Base-by-base conservation (phyloP, 2,329 filamentous ascomycete genomes). In the Penicillium sp. region DNA sequence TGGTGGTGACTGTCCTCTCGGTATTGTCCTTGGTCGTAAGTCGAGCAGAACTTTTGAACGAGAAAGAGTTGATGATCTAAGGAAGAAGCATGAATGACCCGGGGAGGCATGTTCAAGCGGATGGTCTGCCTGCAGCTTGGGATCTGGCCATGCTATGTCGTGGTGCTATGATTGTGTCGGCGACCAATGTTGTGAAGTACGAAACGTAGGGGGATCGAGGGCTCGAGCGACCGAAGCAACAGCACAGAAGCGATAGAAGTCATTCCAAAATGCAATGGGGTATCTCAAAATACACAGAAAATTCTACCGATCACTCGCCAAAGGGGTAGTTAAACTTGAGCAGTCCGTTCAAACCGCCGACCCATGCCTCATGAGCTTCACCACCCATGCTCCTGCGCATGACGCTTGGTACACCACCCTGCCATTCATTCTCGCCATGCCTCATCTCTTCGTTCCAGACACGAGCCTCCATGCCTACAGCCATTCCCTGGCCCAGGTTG, bases 301-400 rank as follows among this genome's bases (percentile, higher is more conserved):
- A 5, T n/a, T 15, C 14, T 45, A 22, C 14, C 8, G 25, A 20
- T 55, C 82, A 82, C 69, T 90, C 89, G 0, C 95, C 95, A 81
- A 98, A 98, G 0, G 94, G 93, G 78, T 96, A 91, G 75, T 99
- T 99, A 75, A 98, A 99, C 79, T 99, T 99, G 67, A 99, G 79
- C 70, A 98, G 74, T 10, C 92, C 91, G 72, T 96, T 99, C 71
- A 99, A 77, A 0, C 95, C 94, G 0, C 94, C 94, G 2, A 99
- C 94, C 95, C 95, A 99, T 17, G 94, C 92, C 75, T 98, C 94
- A 69, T 97, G 92, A 25, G 82, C 81, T 68, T 77, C 81, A 41
- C 73, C 77, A 4, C 83, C 80, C 67, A 82, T 69, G 67, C 78
- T 64, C 49, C 83, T 84, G 48, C 92, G 83, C 71, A 97, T 95